phyloP scores from a whole-genome alignment of 2,329 filamentous ascomycete species.

The Lecanosticta acicola region DNA sequence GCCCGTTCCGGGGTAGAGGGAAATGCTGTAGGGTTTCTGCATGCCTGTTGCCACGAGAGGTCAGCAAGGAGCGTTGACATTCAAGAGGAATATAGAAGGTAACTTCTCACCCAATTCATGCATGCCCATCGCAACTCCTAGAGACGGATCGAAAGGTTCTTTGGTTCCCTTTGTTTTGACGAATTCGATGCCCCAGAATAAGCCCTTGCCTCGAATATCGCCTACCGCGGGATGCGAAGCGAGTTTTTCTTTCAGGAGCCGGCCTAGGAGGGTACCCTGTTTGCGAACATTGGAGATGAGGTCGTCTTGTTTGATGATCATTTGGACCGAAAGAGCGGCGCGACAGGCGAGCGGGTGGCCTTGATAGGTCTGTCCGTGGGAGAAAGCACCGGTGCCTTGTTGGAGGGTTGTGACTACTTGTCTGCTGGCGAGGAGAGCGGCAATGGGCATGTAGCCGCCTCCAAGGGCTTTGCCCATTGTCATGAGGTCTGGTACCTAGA shows the following conservation, averaged over 20 bases:
- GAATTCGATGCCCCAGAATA: constrained; percentile 57
- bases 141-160: constrained; percentile 46
- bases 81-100: not conserved
- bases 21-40: constrained; percentile 45
- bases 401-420: constrained; percentile 48
- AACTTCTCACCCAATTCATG: constrained; percentile 47
- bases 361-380: constrained; percentile 61
- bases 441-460: constrained; percentile 58
- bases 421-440: constrained; percentile 52
- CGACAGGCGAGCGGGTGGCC: constrained; percentile 56
- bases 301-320: constrained; percentile 52
- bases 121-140: constrained; percentile 45
- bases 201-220: constrained; percentile 55
- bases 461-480: constrained; percentile 62
- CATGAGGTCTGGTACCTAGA: constrained; percentile 56
- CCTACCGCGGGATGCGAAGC: constrained; percentile 49
- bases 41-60: constrained; percentile 32
- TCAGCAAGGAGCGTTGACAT: not conserved
- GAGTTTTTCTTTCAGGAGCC: constrained; percentile 41
- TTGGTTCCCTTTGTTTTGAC: constrained; percentile 52
- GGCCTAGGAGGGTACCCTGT: constrained; percentile 49
- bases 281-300: constrained; percentile 54
- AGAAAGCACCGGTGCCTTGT: constrained; percentile 45
- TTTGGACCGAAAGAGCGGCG: constrained; percentile 58
- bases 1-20: constrained; percentile 59